A percentile compares a stretch with the other conserved stretches of the same genome.
These are phyloP conservation scores for Neurospora intermedia DNA, from an alignment of 495 filamentous ascomycete genomes.

Conservation along the genomic window DNA sequence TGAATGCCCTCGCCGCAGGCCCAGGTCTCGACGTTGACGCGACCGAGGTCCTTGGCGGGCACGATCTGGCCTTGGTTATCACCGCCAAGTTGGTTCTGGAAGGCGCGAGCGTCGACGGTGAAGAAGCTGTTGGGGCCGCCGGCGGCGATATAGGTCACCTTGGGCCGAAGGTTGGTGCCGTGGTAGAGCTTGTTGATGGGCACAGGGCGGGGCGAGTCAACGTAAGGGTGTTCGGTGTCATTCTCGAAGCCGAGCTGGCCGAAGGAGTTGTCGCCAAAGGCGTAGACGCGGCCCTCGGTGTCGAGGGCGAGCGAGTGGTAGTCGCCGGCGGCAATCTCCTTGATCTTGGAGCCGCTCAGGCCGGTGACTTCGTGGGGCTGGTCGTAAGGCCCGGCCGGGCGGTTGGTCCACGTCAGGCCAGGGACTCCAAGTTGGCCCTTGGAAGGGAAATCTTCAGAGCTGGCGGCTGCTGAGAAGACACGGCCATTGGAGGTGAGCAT, in stretches of 20 bases:
- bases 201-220: constrained; percentile 59
- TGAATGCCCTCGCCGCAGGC: constrained; percentile 76
- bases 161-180: constrained; percentile 45
- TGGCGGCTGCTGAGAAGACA: constrained; percentile 74
- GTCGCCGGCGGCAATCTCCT: constrained; percentile 71
- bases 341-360: constrained; percentile 47
- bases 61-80: not conserved
- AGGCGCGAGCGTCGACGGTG: constrained; percentile 61
- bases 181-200: constrained; percentile 61
- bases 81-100: not conserved
- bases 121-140: constrained; percentile 83
- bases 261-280: constrained; percentile 80
- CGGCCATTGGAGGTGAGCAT: constrained; percentile 78
- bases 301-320: constrained; percentile 75
- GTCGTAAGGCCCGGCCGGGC: constrained; percentile 70
- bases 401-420: constrained; percentile 66
- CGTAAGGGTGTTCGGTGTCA: constrained; percentile 44
- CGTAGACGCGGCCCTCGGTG: constrained; percentile 63
- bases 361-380: constrained; percentile 53
- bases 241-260: constrained; percentile 78
- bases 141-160: constrained; percentile 64
- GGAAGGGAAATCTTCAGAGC: constrained; percentile 64
- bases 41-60: constrained; percentile 31
- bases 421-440: constrained; percentile 81
- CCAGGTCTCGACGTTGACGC: constrained; percentile 65